Evolutionary conservation across 768 basidiomycete genomes (phyloP).

Genomic region (Psilocybe subaeruginosa): DNA sequence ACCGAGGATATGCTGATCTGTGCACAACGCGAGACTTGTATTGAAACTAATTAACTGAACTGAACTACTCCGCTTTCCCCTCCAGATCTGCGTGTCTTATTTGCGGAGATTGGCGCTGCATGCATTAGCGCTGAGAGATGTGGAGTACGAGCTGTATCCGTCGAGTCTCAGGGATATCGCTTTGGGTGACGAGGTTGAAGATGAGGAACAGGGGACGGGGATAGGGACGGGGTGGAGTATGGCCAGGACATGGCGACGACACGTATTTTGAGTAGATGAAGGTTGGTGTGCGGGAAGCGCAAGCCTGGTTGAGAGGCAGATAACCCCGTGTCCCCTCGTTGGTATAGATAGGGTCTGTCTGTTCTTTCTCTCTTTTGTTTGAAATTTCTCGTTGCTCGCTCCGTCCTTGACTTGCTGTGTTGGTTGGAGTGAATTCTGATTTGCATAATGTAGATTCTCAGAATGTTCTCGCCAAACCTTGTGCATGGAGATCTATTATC

Average conservation of each 20-base stretch:
- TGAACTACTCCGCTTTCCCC: not conserved
- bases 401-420: not conserved
- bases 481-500: slow-evolving; percentile 54
- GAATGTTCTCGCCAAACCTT: slow-evolving; percentile 61
- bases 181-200: slow-evolving; percentile 32
- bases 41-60: too few species aligned
- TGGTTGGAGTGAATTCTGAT: not conserved
- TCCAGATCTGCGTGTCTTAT: not conserved
- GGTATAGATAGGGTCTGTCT: slow-evolving; percentile 61
- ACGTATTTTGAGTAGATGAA: slow-evolving; percentile 54
- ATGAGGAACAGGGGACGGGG: slow-evolving; percentile 11
- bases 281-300: slow-evolving; percentile 65
- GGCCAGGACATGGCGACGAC: slow-evolving; percentile 33
- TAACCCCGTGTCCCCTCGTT: slow-evolving; percentile 55
- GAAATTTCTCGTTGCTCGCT: not conserved
- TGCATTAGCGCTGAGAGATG: slow-evolving; percentile 74
- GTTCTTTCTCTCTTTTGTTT: slow-evolving; percentile 6
- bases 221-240: too few species aligned
- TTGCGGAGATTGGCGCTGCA: slow-evolving; percentile 68
- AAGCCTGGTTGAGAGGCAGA: slow-evolving; percentile 77
- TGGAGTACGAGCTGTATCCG: slow-evolving; percentile 73
- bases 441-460: slow-evolving; percentile 55
- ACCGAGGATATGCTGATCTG: not conserved
- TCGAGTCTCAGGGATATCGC: slow-evolving; percentile 57
- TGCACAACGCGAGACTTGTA: not conserved